phyloP scores from a whole-genome alignment of 495 filamentous ascomycete species.

The Penicillium nucicola region DNA sequence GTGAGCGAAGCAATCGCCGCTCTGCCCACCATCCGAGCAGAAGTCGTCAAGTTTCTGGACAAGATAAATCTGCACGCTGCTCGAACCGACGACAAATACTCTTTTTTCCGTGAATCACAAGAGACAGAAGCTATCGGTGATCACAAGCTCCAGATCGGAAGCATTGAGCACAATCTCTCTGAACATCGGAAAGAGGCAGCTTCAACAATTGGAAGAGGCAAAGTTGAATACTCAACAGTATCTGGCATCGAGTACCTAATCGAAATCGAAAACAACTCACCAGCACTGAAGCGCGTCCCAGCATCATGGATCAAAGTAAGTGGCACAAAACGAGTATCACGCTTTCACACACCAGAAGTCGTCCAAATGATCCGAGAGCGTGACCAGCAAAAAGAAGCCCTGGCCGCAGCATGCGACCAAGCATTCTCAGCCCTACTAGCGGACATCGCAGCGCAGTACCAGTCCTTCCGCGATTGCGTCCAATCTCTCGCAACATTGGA shows the following conservation, averaged over 20 bases:
- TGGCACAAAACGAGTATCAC: conserved; percentile 86
- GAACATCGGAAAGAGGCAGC: conserved; percentile 70
- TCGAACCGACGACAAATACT: conserved; percentile 83
- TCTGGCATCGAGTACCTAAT: conserved; percentile 92
- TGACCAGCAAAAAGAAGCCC: conserved; percentile 90
- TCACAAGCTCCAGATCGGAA: conserved; percentile 87
- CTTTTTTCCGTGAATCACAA: conserved; percentile 83
- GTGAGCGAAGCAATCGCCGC: conserved; percentile 71
- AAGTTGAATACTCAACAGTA: conserved; percentile 73
- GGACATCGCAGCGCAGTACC: conserved; percentile 77
- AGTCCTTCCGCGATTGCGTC: conserved; percentile 82
- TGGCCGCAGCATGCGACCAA: conserved; percentile 88
- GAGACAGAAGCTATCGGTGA: conserved; percentile 83
- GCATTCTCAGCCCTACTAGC: conserved; percentile 70
- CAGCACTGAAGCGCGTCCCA: conserved; percentile 76
- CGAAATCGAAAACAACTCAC: conserved; percentile 73
- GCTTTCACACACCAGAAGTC: conserved; percentile 94
- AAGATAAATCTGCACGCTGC: conserved; percentile 85
- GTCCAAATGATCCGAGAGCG: conserved; percentile 77
- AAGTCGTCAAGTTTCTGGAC: conserved; percentile 70
- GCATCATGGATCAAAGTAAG: conserved; percentile 93
- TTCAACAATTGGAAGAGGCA: conserved; percentile 64
- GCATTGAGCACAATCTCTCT: conserved; percentile 82
- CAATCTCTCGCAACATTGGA: conserved; percentile 84
- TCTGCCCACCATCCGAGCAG: conserved; percentile 71